Evolutionary conservation across 2,329 filamentous ascomycete species (phyloP).

Genomic region (Arthrobotrys pseudoclavata): DNA sequence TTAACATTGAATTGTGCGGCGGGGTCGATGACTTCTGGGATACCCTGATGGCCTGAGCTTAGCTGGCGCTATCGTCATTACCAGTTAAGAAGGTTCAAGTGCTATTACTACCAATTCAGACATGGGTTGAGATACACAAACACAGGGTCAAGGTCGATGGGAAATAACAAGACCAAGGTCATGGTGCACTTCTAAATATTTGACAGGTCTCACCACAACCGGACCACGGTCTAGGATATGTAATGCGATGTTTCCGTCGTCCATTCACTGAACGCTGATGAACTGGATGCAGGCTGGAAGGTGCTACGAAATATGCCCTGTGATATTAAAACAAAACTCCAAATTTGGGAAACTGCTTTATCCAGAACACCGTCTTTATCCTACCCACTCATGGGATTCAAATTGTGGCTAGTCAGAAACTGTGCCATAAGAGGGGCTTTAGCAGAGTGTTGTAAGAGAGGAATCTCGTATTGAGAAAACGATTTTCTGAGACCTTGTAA

Average conservation of each 20-base stretch:
- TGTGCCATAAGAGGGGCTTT: slow-evolving; percentile 34
- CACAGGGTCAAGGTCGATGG: slow-evolving; percentile 27
- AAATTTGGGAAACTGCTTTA: slow-evolving; percentile 24
- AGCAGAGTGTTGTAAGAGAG: slow-evolving; percentile 28
- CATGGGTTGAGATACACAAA: slow-evolving; percentile 20
- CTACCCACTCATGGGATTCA: slow-evolving; percentile 32
- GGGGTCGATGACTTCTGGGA: slow-evolving; percentile 41
- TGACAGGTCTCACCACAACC: slow-evolving; percentile 59
- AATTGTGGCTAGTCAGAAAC: slow-evolving; percentile 34
- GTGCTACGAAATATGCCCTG: slow-evolving; percentile 14
- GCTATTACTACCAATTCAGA: background rate
- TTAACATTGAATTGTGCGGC: slow-evolving; percentile 21
- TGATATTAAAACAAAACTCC: slow-evolving; percentile 33
- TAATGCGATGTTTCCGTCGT: slow-evolving; percentile 2
- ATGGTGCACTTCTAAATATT: slow-evolving; percentile 23
- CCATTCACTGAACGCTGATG: slow-evolving; percentile 11
- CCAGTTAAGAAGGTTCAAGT: slow-evolving; percentile 40
- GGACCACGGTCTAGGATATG: slow-evolving; percentile 34
- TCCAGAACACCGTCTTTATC: slow-evolving; percentile 5
- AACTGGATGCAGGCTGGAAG: slow-evolving; percentile 33
- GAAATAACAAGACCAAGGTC: slow-evolving; percentile 30
- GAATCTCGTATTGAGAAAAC: slow-evolving; percentile 51
- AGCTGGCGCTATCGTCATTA: slow-evolving; percentile 43
- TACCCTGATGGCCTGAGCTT: slow-evolving; percentile 26
- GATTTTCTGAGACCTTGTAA: slow-evolving; percentile 49